Base-by-base conservation (phyloP, 1,284 basidiomycete species). In the Athelia psychrophila region DNA sequence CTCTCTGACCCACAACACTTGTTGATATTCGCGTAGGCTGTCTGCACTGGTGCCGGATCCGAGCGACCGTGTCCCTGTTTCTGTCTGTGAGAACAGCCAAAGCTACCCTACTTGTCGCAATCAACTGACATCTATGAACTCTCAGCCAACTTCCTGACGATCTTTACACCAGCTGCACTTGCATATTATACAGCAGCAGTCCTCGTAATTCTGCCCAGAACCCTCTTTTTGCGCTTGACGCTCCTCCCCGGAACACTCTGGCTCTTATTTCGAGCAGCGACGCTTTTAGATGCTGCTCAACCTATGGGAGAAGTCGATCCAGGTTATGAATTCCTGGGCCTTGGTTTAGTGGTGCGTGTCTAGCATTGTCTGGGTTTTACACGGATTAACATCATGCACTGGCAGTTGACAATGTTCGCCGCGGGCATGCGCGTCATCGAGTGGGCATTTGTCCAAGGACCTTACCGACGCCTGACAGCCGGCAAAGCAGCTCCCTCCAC, bases 121-220 rank as follows among this genome's bases (percentile, higher is more conserved):
- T 30, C 13, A 5, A 30, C 27, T 30, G 27, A 30, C 27, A 13
- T 30, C 27, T 5, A 30, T 30, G 6, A 5, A 6, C 13, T 30
- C 27, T n/a, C 27, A 30, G 27, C 27, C 27, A 30, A 30, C 27
- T 42, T 42, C 49, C 18, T 50, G 6, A 19, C 49, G 19, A 35
- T 56, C 50, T 42, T 57, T 20, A n/a, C 46, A 3, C 57, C 54
- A 3, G 36, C 56, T n/a, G 45, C 58, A 30, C 16, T 54, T 15
- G 50, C 54, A 49, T 61, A 58, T 49, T 60, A 62, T 50, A 24
- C 24, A 30, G 52, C 56, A 36, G 62, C 62, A 4, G 50, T 60
- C 9, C 57, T 64, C 25, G 59, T 58, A 3, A 52, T 60, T 9
- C 36, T 57, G 15, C 56, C 56, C 2, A 44, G 50, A 16, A 64